Base-by-base conservation (phyloP, 805 yeast species). In the Suhomyces faveliae region DNA sequence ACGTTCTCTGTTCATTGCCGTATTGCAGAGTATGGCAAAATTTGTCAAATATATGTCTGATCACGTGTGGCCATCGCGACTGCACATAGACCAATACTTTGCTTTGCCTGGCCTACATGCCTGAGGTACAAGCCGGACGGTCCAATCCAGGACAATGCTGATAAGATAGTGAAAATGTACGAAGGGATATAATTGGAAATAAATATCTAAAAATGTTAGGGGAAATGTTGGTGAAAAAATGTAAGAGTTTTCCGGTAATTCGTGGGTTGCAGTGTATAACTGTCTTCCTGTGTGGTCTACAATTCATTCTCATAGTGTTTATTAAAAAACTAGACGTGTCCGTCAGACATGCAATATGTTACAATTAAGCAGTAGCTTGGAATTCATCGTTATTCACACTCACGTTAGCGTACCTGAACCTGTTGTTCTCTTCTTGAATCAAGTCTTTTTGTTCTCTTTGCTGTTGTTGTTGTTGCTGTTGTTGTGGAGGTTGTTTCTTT, bases 331-430 rank as follows among this genome's bases (percentile, higher is more conserved):
- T 10, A 33, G 37, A 33, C 37, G 37, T 33, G 21, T 33, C 37
- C 37, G 37, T 23, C 25, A 40, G 35, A 24, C 43, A 42, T 42
- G 44, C 44, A 42, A 42, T 42, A 42, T 24, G 30, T 42, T 42
- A 42, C 44, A 42, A 29, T 42, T 59, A 66, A 47, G 53, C 60
- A 35, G 62, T 57, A 43, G 68, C 60, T 58, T 71, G 74, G 57
- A 72, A 72, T 60, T 72, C 76, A 60, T 72, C 77, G 56, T 71
- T 71, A 57, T 65, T 68, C 43, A 72, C 56, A 55, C 66, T 70
- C 47, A 73, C 77, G 56, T 68, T 68, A 54, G 78, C 78, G 55
- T 67, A 69, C 58, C 76, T 70, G 62, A 71, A 73, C 51, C 62
- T 67, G 59, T 67, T 71, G 61, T 62, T 59, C 47, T 70, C 71